Conservation (phyloP, 176 grass and related monocot genomes). For the Carex pumila region DNA sequence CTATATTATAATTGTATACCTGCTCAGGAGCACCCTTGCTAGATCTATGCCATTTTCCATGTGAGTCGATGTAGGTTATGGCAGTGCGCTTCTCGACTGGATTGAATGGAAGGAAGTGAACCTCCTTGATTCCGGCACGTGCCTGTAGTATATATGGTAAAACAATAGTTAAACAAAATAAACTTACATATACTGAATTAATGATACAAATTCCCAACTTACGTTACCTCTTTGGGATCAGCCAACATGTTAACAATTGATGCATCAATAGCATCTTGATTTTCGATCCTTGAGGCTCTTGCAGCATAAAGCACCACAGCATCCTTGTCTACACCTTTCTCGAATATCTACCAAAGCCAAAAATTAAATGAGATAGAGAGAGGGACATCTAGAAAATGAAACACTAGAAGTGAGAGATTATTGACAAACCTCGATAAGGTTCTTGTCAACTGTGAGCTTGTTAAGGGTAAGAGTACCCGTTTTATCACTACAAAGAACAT, state of each 20-base stretch:
- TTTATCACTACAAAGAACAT: constrained; percentile 96
- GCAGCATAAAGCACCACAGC: constrained; percentile 69
- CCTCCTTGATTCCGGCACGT: constrained; percentile 68
- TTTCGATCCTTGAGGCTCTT: constrained; percentile 77
- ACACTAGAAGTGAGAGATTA: not conserved
- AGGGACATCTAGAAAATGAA: not conserved
- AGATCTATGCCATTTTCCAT: constrained; percentile 69
- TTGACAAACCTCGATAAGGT: constrained; percentile 46
- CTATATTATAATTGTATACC: not conserved
- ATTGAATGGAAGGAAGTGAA: constrained; percentile 92
- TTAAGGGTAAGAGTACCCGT: constrained; percentile 90
- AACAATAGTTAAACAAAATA: not conserved
- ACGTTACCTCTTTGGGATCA: constrained; percentile 62
- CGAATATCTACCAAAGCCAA: constrained; percentile 21
- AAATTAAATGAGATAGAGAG: not conserved
- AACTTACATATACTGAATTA: not conserved
- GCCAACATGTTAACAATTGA: constrained; percentile 82
- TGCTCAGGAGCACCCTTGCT: constrained; percentile 96
- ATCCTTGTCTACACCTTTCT: constrained; percentile 59
- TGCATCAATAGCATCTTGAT: constrained; percentile 91
- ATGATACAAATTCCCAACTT: not conserved
- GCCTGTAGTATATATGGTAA: constrained; percentile 21
- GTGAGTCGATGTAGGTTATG: constrained; percentile 81
- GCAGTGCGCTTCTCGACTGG: constrained; percentile 90
- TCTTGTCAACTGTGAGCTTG: constrained; percentile 91